A percentile compares a stretch with the other conserved stretches of the same genome.
Evolutionary conservation across 1,139 yeast species (phyloP).

Genomic region (Wickerhamomyces sp.): DNA sequence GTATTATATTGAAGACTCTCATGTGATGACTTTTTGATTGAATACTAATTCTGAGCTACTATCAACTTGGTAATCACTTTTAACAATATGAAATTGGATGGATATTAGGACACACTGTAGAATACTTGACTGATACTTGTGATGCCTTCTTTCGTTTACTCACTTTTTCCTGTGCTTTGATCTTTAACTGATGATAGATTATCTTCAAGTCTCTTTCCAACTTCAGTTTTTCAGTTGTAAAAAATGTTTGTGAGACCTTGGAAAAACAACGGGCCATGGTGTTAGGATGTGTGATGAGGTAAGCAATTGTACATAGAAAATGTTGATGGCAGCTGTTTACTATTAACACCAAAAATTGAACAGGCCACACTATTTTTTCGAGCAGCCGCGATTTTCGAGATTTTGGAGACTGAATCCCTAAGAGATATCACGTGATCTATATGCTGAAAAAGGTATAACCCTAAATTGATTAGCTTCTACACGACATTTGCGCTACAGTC

Average conservation of each 20-base stretch:
- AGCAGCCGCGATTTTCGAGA: background rate
- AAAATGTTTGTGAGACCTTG: slow-evolving; percentile 12
- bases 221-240: slow-evolving; percentile 15
- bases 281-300: slow-evolving; percentile 5
- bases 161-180: slow-evolving; percentile 16
- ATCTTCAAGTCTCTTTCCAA: slow-evolving; percentile 2
- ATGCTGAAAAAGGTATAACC: no score
- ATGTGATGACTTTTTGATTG: no score
- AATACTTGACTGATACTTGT: background rate
- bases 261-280: slow-evolving; percentile 2
- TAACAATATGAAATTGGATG: no score
- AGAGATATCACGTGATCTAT: background rate
- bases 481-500: no score
- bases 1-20: no score
- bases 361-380: background rate
- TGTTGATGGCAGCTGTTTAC: no score
- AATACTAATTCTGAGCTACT: no score
- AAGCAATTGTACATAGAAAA: background rate
- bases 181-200: slow-evolving; percentile 12
- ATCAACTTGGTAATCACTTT: no score
- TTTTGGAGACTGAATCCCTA: background rate
- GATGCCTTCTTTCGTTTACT: slow-evolving; percentile 5
- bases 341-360: background rate
- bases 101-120: background rate
- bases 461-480: no score